Conservation (phyloP, 1,139 yeast genomes). For the Protomyces lactucae-debilis region DNA sequence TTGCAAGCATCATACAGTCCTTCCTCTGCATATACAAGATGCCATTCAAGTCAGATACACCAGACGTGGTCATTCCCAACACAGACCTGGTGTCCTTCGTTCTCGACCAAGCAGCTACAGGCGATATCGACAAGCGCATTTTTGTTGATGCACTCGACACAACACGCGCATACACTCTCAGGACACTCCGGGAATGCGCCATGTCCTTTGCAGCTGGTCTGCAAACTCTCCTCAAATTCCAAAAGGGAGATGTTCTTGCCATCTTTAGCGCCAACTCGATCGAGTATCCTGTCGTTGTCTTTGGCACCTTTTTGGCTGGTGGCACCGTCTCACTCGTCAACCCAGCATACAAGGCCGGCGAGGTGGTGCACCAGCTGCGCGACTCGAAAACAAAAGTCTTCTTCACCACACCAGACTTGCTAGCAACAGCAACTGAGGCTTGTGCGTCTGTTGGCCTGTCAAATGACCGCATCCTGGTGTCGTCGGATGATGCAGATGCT, state of each 20-base stretch:
- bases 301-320: conserved; percentile 39
- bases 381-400: conserved; percentile 37
- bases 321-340: conserved; percentile 42
- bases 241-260: conserved; percentile 38
- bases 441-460: conserved; percentile 9
- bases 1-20: background rate
- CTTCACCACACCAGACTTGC: conserved; percentile 33
- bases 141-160: conserved; percentile 8
- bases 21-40: background rate
- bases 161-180: background rate
- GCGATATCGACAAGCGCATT: conserved; percentile 3
- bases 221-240: conserved; percentile 33
- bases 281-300: conserved; percentile 37
- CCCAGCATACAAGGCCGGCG: conserved; percentile 38
- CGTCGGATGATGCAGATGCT: background rate
- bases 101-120: background rate
- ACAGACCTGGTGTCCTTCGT: conserved; percentile 7
- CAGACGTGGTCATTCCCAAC: background rate
- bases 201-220: conserved; percentile 28
- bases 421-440: conserved; percentile 37
- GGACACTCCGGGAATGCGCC: background rate
- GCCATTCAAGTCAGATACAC: conserved; percentile 1
- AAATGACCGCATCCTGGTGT: conserved; percentile 3
- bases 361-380: conserved; percentile 40
- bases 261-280: conserved; percentile 38